Evolutionary conservation across 2,329 filamentous ascomycete species (phyloP), one percentile per base, ranked within the genome.

Genomic region (Blastomyces parvus): DNA sequence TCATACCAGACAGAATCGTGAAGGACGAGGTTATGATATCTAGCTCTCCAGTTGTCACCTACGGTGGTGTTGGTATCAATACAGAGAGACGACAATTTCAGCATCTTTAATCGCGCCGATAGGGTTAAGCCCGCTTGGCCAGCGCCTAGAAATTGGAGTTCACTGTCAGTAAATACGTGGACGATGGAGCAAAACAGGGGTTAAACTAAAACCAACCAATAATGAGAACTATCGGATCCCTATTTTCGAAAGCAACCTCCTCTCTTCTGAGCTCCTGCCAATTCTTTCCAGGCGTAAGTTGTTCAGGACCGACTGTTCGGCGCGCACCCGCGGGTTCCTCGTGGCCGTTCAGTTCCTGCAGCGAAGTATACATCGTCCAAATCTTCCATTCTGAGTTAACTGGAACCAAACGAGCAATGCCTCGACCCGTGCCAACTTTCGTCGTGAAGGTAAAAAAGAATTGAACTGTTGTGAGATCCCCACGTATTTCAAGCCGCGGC

Each of bases 41-140:
- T 74, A 19, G 77, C 74, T 2, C 79, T 70, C 81, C 81, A 82
- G 59, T 80, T 81, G 64, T 82, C 80, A 9, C 80, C 80, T 8
- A 82, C 71, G 0, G 76, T 70, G 17, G 75, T 70, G 48, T 78
- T 77, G 60, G 75, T 74, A 61, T 83, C 81, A n/a, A 82, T 68
- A 38, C 82, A 70, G 19, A 82, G 69, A 59, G 70, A 72, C 3
- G 74, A 72, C 0, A 80, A 62, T 3, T 74, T 73, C 19, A 79
- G 68, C 3, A 72, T 74, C 62, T 79, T 72, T 1, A 79, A 70
- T 17, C 78, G 73, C 42, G 78, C 78, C 25, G 71, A 77, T 53
- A 76, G 68, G 36, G 74, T 78, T 22, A 79, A 66, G 19, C 78
- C 78, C 22, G 78, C 72, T 66, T 80, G 78, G 7, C 40, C 40